These are phyloP conservation scores for Verticillium tricorpus DNA, from an alignment of 2,329 filamentous ascomycete genomes.

Conservation along the genomic window DNA sequence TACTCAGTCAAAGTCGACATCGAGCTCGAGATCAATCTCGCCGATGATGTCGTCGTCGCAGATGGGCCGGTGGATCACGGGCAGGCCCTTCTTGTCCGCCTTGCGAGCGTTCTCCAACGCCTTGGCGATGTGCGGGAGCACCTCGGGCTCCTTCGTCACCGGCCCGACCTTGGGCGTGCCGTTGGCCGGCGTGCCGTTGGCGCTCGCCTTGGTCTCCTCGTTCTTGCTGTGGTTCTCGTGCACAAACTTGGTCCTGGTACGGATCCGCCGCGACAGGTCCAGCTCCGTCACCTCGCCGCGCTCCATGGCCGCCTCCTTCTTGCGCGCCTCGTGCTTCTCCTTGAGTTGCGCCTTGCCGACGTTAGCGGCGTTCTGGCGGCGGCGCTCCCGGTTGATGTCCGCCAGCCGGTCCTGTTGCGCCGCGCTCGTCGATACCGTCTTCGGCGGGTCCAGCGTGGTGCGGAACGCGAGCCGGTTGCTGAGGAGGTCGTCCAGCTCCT, in stretches of 20 bases:
- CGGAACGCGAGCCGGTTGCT: conserved; percentile 70
- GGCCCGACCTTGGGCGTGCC: conserved; percentile 44
- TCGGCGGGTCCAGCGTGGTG: conserved; percentile 53
- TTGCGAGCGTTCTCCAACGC: conserved; percentile 44
- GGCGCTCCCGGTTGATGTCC: conserved; percentile 78
- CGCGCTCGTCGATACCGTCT: conserved; percentile 47
- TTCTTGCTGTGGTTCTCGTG: conserved; percentile 46
- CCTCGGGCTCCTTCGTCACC: conserved; percentile 30
- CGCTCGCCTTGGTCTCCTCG: conserved; percentile 16
- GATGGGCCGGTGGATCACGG: conserved; percentile 71
- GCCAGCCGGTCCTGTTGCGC: conserved; percentile 79
- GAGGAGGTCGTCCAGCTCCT: conserved; percentile 58
- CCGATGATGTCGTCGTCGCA: conserved; percentile 93
- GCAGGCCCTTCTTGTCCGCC: conserved; percentile 54
- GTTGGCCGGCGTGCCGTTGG: conserved; percentile 46
- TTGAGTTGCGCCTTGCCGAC: conserved; percentile 87
- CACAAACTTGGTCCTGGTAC: conserved; percentile 63
- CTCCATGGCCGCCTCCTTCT: conserved; percentile 56
- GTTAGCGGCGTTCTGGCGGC: conserved; percentile 77
- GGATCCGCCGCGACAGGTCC: conserved; percentile 57
- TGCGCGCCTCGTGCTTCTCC: conserved; percentile 63
- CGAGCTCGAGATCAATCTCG: conserved; percentile 82
- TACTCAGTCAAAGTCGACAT: conserved; percentile 71
- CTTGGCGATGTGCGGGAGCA: conserved; percentile 50
- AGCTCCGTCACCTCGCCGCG: conserved; percentile 58